These are phyloP conservation scores for Rhexocercosporidium sp. DNA, from an alignment of 2,329 filamentous ascomycete genomes.

Conservation along the genomic window DNA sequence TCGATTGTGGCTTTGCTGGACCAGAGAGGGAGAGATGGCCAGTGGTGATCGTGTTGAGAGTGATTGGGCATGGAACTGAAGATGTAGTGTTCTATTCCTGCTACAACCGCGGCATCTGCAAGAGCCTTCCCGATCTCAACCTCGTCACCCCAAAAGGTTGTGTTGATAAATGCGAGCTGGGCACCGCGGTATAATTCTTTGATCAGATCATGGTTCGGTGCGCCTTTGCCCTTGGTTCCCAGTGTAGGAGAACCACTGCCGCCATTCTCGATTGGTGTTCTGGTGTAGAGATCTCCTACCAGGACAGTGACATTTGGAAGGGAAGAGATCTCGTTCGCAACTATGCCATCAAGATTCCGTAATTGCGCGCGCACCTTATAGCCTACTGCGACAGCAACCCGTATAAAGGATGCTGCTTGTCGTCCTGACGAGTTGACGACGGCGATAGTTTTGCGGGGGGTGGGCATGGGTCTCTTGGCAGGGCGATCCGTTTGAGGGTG, in stretches of 20 bases:
- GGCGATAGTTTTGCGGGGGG: conserved; percentile 67
- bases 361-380: conserved; percentile 93
- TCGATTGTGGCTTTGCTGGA: conserved; percentile 91
- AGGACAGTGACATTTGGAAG: conserved; percentile 77
- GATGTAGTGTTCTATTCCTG: conserved; percentile 86
- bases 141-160: conserved; percentile 95
- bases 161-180: conserved; percentile 95
- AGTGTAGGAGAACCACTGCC: conserved; percentile 52
- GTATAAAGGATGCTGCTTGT: conserved; percentile 93
- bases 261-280: conserved; percentile 56
- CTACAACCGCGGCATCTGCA: conserved; percentile 86
- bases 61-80: conserved; percentile 99
- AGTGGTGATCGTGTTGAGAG: conserved; percentile 68
- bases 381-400: conserved; percentile 90
- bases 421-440: conserved; percentile 96
- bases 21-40: conserved; percentile 90
- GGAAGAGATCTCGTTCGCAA: conserved; percentile 82
- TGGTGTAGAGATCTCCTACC: conserved; percentile 66
- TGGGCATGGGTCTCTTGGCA: conserved; percentile 41
- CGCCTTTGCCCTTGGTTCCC: conserved; percentile 61
- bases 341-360: conserved; percentile 82
- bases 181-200: conserved; percentile 80
- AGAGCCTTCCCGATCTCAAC: conserved; percentile 85
- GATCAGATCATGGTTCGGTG: conserved; percentile 76
- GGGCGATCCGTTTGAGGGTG: conserved; percentile 33